Evolutionary conservation across 2,329 filamentous ascomycete species (phyloP).

Genomic region (Verruconis gallopava): DNA sequence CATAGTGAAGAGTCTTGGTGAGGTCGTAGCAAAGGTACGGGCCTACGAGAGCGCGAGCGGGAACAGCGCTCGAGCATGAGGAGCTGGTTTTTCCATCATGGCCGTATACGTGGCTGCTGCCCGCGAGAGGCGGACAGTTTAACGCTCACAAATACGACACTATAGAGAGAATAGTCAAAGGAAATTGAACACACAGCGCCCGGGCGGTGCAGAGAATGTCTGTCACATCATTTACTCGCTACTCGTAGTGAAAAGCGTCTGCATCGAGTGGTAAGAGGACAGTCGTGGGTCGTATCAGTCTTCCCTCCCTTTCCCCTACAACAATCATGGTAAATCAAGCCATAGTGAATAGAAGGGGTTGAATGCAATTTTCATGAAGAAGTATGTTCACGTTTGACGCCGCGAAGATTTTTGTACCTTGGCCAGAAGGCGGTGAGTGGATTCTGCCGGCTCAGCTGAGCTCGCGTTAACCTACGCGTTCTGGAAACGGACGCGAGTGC

Average conservation of each 20-base stretch:
- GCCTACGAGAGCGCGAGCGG: background rate
- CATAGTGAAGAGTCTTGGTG: conserved; percentile 42
- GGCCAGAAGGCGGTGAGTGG: too few relatives aligned
- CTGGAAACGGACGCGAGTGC: too few relatives aligned
- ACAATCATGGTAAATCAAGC: too few relatives aligned
- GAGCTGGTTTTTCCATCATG: background rate
- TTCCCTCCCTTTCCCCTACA: too few relatives aligned
- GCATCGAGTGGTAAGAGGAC: background rate
- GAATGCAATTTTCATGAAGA: too few relatives aligned
- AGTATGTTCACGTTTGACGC: too few relatives aligned
- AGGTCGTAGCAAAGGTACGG: conserved; percentile 35
- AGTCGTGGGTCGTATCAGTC: too few relatives aligned
- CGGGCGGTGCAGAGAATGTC: background rate
- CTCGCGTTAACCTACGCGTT: too few relatives aligned
- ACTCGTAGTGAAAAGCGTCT: background rate
- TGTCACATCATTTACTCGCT: conserved; percentile 9
- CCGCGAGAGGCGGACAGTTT: background rate
- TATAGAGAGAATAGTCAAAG: background rate
- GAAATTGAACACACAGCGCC: background rate
- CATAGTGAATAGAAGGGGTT: too few relatives aligned
- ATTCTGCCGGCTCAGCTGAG: too few relatives aligned
- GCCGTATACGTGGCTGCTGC: background rate
- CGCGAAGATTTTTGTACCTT: too few relatives aligned
- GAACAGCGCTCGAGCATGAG: background rate
- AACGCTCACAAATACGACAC: background rate